These are phyloP conservation scores for Echites panduratus DNA, from an alignment of 257 asterid genomes.

Conservation along the genomic window DNA sequence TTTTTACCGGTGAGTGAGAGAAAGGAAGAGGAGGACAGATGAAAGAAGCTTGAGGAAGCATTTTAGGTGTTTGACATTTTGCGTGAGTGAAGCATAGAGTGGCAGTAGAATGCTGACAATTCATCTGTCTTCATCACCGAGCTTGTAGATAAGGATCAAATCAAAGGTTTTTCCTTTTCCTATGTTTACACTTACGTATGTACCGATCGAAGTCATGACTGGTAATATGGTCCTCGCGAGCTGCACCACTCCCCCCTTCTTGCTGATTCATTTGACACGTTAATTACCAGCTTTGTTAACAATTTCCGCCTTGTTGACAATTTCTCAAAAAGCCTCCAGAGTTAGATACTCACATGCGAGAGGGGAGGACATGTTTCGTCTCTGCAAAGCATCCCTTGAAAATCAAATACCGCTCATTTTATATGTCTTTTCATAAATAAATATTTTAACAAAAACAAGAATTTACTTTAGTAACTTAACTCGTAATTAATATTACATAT, in stretches of 20 bases:
- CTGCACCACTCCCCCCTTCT: too few relatives aligned
- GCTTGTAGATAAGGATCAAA: conserved; percentile 1
- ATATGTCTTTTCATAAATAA: too few relatives aligned
- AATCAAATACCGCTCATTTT: too few relatives aligned
- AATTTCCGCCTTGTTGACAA: background rate
- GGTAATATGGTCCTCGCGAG: too few relatives aligned
- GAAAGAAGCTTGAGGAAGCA: background rate
- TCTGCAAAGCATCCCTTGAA: too few relatives aligned
- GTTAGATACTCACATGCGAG: too few relatives aligned
- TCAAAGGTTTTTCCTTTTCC: too few relatives aligned
- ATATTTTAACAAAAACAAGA: too few relatives aligned
- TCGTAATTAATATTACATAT: too few relatives aligned
- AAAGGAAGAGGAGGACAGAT: background rate
- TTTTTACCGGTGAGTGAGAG: background rate
- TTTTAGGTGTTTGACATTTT: conserved; percentile 4
- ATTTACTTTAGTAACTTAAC: too few relatives aligned
- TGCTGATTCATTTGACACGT: background rate
- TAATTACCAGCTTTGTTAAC: too few relatives aligned
- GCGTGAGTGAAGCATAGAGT: background rate
- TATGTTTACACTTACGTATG: background rate
- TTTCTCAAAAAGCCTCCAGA: background rate
- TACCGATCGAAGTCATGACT: background rate
- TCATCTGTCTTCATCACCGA: conserved; percentile 1
- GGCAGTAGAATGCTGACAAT: conserved; percentile 3
- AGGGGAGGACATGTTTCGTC: too few relatives aligned